Conservation (phyloP, 192 early-diverging fungal genomes). For the Coemansia sp. region DNA sequence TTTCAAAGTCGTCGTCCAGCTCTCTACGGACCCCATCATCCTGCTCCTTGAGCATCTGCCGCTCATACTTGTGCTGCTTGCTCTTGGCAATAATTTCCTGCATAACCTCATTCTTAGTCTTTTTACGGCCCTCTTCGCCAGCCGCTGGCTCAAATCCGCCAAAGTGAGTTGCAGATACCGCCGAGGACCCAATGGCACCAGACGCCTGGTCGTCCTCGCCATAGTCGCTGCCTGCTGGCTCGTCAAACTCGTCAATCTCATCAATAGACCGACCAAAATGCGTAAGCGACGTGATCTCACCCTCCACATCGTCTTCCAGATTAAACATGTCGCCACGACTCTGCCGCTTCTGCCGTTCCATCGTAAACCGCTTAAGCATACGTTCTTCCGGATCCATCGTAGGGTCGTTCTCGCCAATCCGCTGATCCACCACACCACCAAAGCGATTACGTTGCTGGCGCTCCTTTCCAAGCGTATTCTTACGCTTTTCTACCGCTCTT, state of each 20-base stretch:
- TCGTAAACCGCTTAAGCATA: conserved; percentile 91
- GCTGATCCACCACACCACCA: conserved; percentile 81
- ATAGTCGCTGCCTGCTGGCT: conserved; percentile 47
- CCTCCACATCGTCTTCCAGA: conserved; percentile 71
- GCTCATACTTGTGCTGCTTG: conserved; percentile 92
- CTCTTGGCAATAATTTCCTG: conserved; percentile 96
- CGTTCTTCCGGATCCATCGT: conserved; percentile 90
- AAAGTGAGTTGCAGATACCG: conserved; percentile 41
- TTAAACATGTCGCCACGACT: conserved; percentile 63
- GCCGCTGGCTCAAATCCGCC: conserved; percentile 15
- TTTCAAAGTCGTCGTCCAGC: conserved; percentile 86
- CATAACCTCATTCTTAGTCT: conserved; percentile 95
- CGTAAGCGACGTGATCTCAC: conserved; percentile 68
- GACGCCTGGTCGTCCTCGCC: conserved; percentile 53
- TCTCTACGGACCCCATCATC: conserved; percentile 76
- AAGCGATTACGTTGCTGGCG: conserved; percentile 64
- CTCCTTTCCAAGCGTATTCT: conserved; percentile 80
- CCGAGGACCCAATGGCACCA: conserved; percentile 5
- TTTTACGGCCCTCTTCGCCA: conserved; percentile 49
- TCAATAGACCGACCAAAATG: conserved; percentile 91
- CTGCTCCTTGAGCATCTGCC: conserved; percentile 84
- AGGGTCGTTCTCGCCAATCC: conserved; percentile 91
- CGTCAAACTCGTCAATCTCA: conserved; percentile 80
- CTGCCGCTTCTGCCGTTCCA: conserved; percentile 66
- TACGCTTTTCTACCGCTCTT: conserved; percentile 81